Conservation (phyloP, 495 filamentous ascomycete species). For the Articulospora tetracladia region DNA sequence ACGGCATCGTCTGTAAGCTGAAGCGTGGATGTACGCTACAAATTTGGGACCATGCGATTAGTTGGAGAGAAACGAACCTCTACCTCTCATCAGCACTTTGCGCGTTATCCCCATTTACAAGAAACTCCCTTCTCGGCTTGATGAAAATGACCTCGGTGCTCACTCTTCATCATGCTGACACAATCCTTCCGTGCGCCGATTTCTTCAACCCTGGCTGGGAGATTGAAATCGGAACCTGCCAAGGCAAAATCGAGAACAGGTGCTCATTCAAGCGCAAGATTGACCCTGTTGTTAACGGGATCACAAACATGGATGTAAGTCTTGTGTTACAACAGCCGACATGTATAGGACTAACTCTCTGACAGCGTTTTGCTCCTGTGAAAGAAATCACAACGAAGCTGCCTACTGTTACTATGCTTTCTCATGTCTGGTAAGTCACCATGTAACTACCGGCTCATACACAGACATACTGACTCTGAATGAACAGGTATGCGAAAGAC, state of each 20-base stretch:
- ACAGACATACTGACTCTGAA: background rate
- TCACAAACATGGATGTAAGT: slow-evolving; percentile 53
- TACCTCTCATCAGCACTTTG: slow-evolving; percentile 58
- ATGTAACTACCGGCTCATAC: slow-evolving; percentile 25
- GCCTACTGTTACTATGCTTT: slow-evolving; percentile 63
- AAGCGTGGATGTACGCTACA: slow-evolving; percentile 57
- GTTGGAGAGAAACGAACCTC: slow-evolving; percentile 59
- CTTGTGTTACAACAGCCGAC: background rate
- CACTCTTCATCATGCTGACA: slow-evolving; percentile 60
- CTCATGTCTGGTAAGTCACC: slow-evolving; percentile 55
- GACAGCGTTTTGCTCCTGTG: slow-evolving; percentile 50
- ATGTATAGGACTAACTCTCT: background rate
- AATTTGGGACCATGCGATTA: slow-evolving; percentile 67
- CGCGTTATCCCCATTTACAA: slow-evolving; percentile 53
- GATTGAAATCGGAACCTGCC: slow-evolving; percentile 58
- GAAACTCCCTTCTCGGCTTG: slow-evolving; percentile 50
- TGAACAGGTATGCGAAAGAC: slow-evolving; percentile 39
- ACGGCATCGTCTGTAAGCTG: slow-evolving; percentile 62
- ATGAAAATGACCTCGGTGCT: slow-evolving; percentile 57
- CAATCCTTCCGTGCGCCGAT: slow-evolving; percentile 61
- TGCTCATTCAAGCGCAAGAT: slow-evolving; percentile 58
- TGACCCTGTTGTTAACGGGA: slow-evolving; percentile 66
- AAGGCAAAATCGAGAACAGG: slow-evolving; percentile 54
- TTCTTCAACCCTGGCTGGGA: slow-evolving; percentile 70
- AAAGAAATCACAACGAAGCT: slow-evolving; percentile 50